phyloP scores from a whole-genome alignment of 176 grass and related monocot species.

The Aegilops speltoides region DNA sequence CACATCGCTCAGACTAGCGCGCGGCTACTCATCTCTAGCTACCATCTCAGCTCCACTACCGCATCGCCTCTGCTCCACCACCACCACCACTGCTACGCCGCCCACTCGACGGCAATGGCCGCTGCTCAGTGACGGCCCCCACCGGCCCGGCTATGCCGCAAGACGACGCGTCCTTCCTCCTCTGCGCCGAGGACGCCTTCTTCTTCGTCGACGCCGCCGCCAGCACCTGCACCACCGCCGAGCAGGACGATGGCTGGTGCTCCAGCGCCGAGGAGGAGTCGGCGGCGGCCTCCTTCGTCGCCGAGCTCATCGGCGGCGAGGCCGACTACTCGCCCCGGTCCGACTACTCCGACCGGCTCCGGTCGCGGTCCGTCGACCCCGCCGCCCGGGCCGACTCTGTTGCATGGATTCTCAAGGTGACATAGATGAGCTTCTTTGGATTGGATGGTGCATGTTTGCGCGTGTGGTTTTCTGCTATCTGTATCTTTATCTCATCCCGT shows the following conservation, averaged over 20 bases:
- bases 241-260: slow-evolving; percentile 24
- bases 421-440: background rate
- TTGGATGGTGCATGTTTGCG: background rate
- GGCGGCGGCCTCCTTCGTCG: slow-evolving; percentile 37
- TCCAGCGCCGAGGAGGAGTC: slow-evolving; percentile 31
- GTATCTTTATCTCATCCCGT: background rate
- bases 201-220: slow-evolving; percentile 18
- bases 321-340: slow-evolving; percentile 56
- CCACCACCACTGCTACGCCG: slow-evolving; percentile 16
- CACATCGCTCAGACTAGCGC: slow-evolving; percentile 31
- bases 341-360: slow-evolving; percentile 70
- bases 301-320: slow-evolving; percentile 63
- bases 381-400: slow-evolving; percentile 66
- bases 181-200: slow-evolving; percentile 74
- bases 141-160: slow-evolving; percentile 40
- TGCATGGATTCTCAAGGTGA: slow-evolving; percentile 93
- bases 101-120: slow-evolving; percentile 38
- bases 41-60: slow-evolving; percentile 33
- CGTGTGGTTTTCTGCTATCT: background rate
- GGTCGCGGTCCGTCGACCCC: slow-evolving; percentile 66
- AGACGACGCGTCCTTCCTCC: slow-evolving; percentile 59
- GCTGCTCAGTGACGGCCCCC: slow-evolving; percentile 33
- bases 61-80: slow-evolving; percentile 35
- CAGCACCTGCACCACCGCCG: background rate
- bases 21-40: background rate